Percentiles rank a stretch among this genome's conserved stretches.
Conservation (phyloP, 441 rosid genomes). For the Sinapis alba region DNA sequence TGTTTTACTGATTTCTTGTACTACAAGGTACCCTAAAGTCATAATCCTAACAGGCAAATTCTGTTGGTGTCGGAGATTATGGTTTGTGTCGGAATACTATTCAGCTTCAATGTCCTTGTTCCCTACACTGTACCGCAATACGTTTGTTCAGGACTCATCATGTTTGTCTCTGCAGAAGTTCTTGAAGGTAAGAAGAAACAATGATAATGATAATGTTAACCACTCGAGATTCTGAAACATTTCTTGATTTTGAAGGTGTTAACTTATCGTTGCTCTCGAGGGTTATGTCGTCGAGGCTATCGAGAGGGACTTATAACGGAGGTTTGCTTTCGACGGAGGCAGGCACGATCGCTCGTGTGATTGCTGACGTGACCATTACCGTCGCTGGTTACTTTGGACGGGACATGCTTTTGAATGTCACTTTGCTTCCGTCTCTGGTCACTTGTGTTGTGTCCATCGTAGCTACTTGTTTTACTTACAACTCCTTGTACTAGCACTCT, state of each 20-base stretch:
- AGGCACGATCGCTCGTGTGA: conserved; percentile 85
- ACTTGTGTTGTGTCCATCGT: conserved; percentile 65
- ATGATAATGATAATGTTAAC: neutral
- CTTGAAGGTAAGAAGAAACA: conserved; percentile 67
- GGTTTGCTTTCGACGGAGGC: conserved; percentile 94
- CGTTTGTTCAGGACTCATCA: conserved; percentile 80
- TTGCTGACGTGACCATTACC: conserved; percentile 85
- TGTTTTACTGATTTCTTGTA: neutral
- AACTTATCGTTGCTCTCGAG: conserved; percentile 85
- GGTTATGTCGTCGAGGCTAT: conserved; percentile 89
- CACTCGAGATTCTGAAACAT: neutral
- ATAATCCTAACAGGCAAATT: conserved; percentile 65
- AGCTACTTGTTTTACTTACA: conserved; percentile 81
- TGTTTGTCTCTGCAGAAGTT: conserved; percentile 91
- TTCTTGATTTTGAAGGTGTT: conserved; percentile 56
- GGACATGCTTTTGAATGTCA: conserved; percentile 64
- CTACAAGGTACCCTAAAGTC: neutral
- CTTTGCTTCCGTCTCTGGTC: conserved; percentile 76
- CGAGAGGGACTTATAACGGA: conserved; percentile 89
- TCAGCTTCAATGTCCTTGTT: conserved; percentile 65
- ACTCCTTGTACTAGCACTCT: conserved; percentile 68
- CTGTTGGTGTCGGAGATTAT: conserved; percentile 80
- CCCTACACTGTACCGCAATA: conserved; percentile 79
- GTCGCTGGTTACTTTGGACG: conserved; percentile 76
- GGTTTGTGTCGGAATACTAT: conserved; percentile 76